Evolutionary conservation across 441 rosid genomes (phyloP).

Genomic region (Populus hybrid): DNA sequence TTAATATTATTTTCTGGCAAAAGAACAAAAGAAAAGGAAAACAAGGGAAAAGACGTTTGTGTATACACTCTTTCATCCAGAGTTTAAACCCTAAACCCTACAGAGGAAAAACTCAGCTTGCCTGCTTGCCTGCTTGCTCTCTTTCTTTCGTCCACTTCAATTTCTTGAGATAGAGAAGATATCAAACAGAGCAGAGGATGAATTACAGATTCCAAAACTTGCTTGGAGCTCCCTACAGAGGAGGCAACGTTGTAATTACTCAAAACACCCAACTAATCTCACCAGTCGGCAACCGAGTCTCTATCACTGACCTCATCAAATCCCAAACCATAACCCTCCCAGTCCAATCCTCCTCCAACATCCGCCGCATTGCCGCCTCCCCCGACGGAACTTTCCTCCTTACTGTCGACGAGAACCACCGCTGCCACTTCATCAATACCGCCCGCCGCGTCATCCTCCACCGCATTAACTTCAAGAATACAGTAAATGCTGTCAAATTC

Average conservation of each 20-base stretch:
- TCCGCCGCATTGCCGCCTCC: slow-evolving; percentile 70
- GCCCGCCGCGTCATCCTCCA: slow-evolving; percentile 72
- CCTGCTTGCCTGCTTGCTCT: no score
- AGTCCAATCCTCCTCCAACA: slow-evolving; percentile 60
- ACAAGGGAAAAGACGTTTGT: no score
- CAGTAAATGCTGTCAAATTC: slow-evolving; percentile 56
- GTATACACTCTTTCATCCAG: no score
- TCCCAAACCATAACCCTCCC: slow-evolving; percentile 73
- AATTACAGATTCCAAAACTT: slow-evolving; percentile 81
- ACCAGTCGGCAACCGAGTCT: slow-evolving; percentile 84
- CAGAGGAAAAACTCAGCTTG: no score
- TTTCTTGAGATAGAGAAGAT: no score
- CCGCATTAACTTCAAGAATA: slow-evolving; percentile 57
- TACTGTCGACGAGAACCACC: slow-evolving; percentile 69
- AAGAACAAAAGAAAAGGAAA: no score
- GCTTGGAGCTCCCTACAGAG: slow-evolving; percentile 88
- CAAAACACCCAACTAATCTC: slow-evolving; percentile 69
- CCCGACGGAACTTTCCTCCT: slow-evolving; percentile 78
- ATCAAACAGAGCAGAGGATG: slow-evolving; percentile 31
- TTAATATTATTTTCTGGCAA: no score
- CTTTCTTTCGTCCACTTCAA: no score
- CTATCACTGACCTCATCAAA: slow-evolving; percentile 79
- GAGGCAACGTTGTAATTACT: slow-evolving; percentile 68
- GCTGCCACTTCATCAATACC: slow-evolving; percentile 76
- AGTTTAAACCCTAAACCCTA: no score